Evolutionary conservation across 2,329 filamentous ascomycete genomes (phyloP).

Genomic region (Corinectria fuckeliana): DNA sequence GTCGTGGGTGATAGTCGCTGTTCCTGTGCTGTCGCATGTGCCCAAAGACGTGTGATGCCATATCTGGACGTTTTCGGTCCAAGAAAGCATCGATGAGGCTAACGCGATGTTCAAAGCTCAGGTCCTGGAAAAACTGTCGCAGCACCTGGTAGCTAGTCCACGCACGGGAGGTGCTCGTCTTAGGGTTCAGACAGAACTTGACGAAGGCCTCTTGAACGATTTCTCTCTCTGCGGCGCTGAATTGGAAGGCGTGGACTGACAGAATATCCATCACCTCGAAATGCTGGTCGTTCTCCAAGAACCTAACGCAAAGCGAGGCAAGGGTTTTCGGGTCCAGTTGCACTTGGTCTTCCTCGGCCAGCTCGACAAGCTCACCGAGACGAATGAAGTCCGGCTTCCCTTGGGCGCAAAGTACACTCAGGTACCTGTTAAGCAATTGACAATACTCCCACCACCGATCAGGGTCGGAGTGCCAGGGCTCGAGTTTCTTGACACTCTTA

Average conservation of each 20-base stretch:
- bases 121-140: constrained; percentile 69
- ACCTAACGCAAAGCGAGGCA: constrained; percentile 72
- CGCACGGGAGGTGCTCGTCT: constrained; percentile 66
- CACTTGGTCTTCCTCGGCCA: constrained; percentile 73
- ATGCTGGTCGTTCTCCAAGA: constrained; percentile 77
- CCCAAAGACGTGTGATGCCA: constrained; percentile 85
- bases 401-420: constrained; percentile 70
- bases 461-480: constrained; percentile 49
- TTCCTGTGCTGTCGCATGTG: constrained; percentile 87
- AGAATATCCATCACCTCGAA: constrained; percentile 84
- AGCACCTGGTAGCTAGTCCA: constrained; percentile 73
- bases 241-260: constrained; percentile 74
- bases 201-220: constrained; percentile 71
- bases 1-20: constrained; percentile 66
- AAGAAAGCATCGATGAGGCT: constrained; percentile 85
- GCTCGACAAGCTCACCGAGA: constrained; percentile 75
- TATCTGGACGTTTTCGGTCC: constrained; percentile 76
- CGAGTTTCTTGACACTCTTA: constrained; percentile 48
- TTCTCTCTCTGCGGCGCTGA: constrained; percentile 72
- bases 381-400: constrained; percentile 70
- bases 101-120: constrained; percentile 69
- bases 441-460: constrained; percentile 60
- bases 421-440: constrained; percentile 71
- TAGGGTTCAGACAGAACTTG: constrained; percentile 68
- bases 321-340: constrained; percentile 78